phyloP scores from a whole-genome alignment of 148 eudicot species.

The Chenopodium berlandieri region DNA sequence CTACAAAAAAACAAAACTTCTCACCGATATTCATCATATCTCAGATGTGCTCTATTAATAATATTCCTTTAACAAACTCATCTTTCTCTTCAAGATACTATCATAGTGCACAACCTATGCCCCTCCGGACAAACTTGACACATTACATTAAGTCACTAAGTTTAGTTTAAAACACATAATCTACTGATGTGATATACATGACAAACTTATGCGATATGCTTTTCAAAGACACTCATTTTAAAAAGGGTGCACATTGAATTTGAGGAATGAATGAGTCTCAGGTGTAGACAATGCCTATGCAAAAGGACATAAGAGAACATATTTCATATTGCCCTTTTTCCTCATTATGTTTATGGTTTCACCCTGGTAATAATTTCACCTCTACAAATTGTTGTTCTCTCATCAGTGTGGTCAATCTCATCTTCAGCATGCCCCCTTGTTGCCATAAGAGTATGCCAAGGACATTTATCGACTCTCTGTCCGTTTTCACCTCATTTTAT shows the following conservation, averaged over 20 bases:
- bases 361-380: not conserved
- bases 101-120: no score
- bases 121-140: no score
- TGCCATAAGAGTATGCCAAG: not conserved
- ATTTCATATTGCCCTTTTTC: not conserved
- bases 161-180: not conserved
- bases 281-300: no score
- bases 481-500: not conserved
- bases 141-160: no score
- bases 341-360: not conserved
- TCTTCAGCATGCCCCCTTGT: not conserved
- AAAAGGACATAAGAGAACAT: not conserved
- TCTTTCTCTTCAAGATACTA: no score
- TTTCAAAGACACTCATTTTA: not conserved
- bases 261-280: not conserved
- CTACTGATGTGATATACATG: not conserved
- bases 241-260: not conserved
- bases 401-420: no score
- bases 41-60: no score
- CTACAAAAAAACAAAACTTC: no score
- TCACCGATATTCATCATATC: no score
- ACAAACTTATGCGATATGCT: not conserved
- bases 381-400: not conserved
- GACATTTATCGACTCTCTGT: not conserved
- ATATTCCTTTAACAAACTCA: no score